Conservation (phyloP, 2,329 filamentous ascomycete genomes). For the Calonectria fujianensis region DNA sequence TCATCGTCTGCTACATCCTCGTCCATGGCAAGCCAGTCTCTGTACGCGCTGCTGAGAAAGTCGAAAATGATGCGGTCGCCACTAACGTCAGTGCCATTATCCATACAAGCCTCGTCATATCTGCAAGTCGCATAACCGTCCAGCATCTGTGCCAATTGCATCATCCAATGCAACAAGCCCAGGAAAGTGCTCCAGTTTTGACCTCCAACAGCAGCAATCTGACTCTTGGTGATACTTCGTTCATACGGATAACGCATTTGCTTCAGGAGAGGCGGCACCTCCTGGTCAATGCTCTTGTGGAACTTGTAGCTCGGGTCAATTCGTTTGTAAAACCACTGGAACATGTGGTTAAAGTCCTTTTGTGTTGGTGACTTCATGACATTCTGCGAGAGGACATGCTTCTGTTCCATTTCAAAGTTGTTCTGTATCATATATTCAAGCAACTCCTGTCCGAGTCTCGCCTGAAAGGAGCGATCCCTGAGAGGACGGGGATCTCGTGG, state of each 20-base stretch:
- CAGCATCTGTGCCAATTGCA: constrained; percentile 96
- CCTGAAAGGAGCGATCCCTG: constrained; percentile 86
- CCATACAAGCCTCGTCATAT: constrained; percentile 93
- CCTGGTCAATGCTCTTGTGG: constrained; percentile 94
- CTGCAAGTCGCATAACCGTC: constrained; percentile 85
- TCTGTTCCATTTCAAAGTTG: constrained; percentile 99
- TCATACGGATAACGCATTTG: constrained; percentile 97
- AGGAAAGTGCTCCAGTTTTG: constrained; percentile 98
- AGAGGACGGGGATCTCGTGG: constrained; percentile 91
- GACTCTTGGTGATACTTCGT: constrained; percentile 96
- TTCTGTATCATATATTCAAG: constrained; percentile 93
- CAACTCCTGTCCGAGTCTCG: constrained; percentile 89
- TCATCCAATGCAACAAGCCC: constrained; percentile 97
- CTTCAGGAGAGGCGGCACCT: constrained; percentile 93
- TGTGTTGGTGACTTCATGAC: constrained; percentile 95
- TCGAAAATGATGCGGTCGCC: constrained; percentile 96
- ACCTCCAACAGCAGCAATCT: constrained; percentile 94
- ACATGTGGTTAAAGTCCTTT: constrained; percentile 98
- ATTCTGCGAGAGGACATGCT: constrained; percentile 92
- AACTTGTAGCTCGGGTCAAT: constrained; percentile 97
- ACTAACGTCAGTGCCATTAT: constrained; percentile 89
- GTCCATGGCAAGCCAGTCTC: constrained; percentile 94
- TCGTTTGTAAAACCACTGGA: constrained; percentile 97
- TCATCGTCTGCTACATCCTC: constrained; percentile 92
- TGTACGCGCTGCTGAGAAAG: constrained; percentile 92